Evolutionary conservation across 306 rosid species (phyloP), one percentile per base, ranked within the genome.

Genomic region (Fragaria ananassa): DNA sequence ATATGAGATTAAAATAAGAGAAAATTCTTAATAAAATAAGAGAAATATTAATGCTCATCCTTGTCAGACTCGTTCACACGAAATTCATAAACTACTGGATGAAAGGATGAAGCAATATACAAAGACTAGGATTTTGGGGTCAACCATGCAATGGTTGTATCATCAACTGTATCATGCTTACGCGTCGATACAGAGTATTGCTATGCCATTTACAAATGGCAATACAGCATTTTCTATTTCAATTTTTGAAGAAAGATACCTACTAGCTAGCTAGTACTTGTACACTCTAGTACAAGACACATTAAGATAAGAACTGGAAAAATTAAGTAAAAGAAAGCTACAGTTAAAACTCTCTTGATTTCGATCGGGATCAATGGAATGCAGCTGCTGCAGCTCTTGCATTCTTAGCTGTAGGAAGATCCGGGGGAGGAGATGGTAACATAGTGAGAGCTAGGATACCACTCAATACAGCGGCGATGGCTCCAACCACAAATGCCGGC

Each of bases 401-500:
- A 0, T 71, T 46, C 69, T 89, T 85, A 56, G 76, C 74, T 7
- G 47, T 19, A 0, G 76, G 85, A 74, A 29, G 67, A 23, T 92
- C 93, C 1, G 90, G 85, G 6, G 91, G 87, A 42, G 91, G 91
- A 23, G 96, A 87, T 4, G 97, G 97, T 27, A 92, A 81, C 84
- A 92, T 8, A n/a, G 83, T 9, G n/a, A 95, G 29, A 0, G 98
- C 88, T 8, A 91, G 74, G 5, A 84, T 45, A 14, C 93, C 90
- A 47, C 98, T 92, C 1, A 70, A 76, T 0, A 82, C 75, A 0
- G 98, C 95, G 0, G 97, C 83, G 21, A 95, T 47, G 0, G 90
- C 96, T 0, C 89, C 98, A 75, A 86, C 87, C 74, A 95, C 90
- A 31, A 95, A 95, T 1, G 97, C 98, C 0, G 98, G 96, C 71